Evolutionary conservation across 257 asterid genomes (phyloP), one percentile per base, ranked within the genome.

Genomic region (Capsicum rhomboideum): DNA sequence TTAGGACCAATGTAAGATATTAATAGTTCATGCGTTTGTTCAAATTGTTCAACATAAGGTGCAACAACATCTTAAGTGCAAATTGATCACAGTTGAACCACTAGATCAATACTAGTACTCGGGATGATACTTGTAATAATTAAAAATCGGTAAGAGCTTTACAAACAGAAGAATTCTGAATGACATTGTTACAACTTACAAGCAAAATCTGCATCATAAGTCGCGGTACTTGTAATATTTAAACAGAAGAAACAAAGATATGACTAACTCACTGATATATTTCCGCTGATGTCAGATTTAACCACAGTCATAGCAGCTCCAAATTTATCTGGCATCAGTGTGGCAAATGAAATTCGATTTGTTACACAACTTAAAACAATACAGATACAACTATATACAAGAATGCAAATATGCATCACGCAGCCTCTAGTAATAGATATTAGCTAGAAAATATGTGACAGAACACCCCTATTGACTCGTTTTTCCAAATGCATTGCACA

Each of bases 231-330:
- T 40, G 23, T n/a, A 56, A 21, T 14, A 80, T 4, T 56, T 13
- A n/a, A 8, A 17, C 55, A 21, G 55, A 58, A 59, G 72, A 20
- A 78, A 28, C 42, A 26, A 81, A 29, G 40, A 13, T 42, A 82
- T 82, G 40, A n/a, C 63, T 14, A 77, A 82, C 93, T 90, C 83
- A 93, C 98, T 80, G 95, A 80, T 78, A 93, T 93, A 86, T 93
- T 95, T 56, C 98, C 97, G 50, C 82, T 86, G 80, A 95, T 89
- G 68, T 95, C 98, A 21, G 91, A 88, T 90, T 93, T 95, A 82
- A 95, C 98, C 58, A 93, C 87, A 26, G 92, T 82, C 98, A 95
- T 95, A 13, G 97, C 92, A 34, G 97, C 88, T 40, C 98, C 98
- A 83, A 92, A 92, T 90, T 93, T 95, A 85, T 95, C 98, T 95